Evolutionary conservation across 345 rosid genomes (phyloP).

Genomic region (Boechera divaricarpa): DNA sequence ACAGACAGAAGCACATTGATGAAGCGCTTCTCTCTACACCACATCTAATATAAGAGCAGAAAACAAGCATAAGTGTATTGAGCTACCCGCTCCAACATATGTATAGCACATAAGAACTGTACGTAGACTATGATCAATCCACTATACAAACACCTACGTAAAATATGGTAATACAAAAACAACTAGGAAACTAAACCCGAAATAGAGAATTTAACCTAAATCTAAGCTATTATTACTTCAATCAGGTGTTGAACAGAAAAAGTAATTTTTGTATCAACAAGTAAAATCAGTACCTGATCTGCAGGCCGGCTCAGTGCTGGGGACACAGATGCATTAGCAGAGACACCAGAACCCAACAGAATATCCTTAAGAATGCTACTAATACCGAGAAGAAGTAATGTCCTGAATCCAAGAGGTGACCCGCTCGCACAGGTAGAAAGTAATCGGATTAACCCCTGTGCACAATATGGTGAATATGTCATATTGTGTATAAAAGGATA

Average conservation of each 20-base stretch:
- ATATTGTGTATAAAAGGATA: slow-evolving; percentile 17
- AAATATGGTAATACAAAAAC: neutral
- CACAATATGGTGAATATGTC: slow-evolving; percentile 43
- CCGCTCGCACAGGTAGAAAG: slow-evolving; percentile 99
- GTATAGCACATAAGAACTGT: slow-evolving; percentile 12
- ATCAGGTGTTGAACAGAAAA: slow-evolving; percentile 1
- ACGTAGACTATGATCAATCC: slow-evolving; percentile 14
- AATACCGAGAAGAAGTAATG: slow-evolving; percentile 89
- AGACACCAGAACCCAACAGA: slow-evolving; percentile 83
- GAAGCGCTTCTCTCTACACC: slow-evolving; percentile 10
- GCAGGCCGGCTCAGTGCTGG: slow-evolving; percentile 94
- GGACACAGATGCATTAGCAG: slow-evolving; percentile 81
- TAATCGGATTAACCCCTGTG: slow-evolving; percentile 93
- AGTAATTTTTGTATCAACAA: neutral
- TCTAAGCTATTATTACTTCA: slow-evolving; percentile 3
- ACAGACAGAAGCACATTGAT: slow-evolving; percentile 7
- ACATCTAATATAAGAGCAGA: slow-evolving; percentile 11
- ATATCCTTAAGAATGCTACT: slow-evolving; percentile 95
- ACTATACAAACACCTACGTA: slow-evolving; percentile 12
- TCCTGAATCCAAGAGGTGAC: slow-evolving; percentile 91
- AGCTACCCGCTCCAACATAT: slow-evolving; percentile 6
- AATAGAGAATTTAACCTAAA: neutral
- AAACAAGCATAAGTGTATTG: slow-evolving; percentile 3
- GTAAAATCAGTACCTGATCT: slow-evolving; percentile 75
- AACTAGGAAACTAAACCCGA: neutral